Base-by-base conservation (phyloP, 1,139 yeast genomes). In the Meyerozyma sp. region DNA sequence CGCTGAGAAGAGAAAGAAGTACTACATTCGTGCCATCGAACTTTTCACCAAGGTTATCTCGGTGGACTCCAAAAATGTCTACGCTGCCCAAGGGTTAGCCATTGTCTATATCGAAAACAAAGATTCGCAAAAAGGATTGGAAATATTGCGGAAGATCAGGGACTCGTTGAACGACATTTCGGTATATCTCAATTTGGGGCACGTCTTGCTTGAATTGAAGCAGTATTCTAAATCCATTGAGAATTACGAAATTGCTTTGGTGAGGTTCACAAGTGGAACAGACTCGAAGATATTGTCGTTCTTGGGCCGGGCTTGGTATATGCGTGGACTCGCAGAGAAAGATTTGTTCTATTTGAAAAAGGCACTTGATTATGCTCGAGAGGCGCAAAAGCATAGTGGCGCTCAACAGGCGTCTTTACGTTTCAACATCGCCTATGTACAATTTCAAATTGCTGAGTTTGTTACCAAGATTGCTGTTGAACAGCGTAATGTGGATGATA, bases 81-180 rank as follows among this genome's bases (percentile, higher is more conserved):
- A 84, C 66, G 99, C 98, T 2, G 98, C 98, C 1, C 98, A 93
- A 63, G 99, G 99, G 42, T 75, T 94, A 50, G 98, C 98, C 1
- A 90, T 93, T 44, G 81, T 91, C 9, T 86, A 89, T 62, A 95
- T 95, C 20, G 98, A 91, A 55, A 85, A 85, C 57, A 87, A 86
- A 56, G 84, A 88, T 47, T 67, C 81, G 20, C 82, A 79, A 36
- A 75, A 83, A 50, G 96, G 98, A 1, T 73, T 90, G 56, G 95
- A 89, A 52, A 83, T 90, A 43, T 82, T 94, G 58, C 79, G 95
- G 63, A 90, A 91, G 55, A 82, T 91, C 43, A 80, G 97, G 59
- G 98, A 93, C 56, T 84, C 98, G 8, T 73, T 93, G 53, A 82
- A 83, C 57, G 96, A 88, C 58, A 82, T 85, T 42, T 82, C 95